Evolutionary conservation across 192 early-diverging fungal genomes (phyloP).

Genomic region (Rhizophlyctis rosea): DNA sequence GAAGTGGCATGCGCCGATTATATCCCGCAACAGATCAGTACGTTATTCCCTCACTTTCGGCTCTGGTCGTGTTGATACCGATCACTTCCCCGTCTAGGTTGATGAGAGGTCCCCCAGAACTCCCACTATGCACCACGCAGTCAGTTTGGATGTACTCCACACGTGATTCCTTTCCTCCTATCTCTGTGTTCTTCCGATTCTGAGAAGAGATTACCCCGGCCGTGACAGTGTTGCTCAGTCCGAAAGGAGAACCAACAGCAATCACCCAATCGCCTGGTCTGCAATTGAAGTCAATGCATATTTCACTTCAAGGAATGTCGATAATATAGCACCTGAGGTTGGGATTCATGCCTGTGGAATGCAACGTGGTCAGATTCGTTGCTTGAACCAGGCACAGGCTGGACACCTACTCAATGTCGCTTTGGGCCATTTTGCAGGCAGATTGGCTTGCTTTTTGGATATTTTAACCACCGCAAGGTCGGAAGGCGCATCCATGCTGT

Average conservation of each 20-base stretch:
- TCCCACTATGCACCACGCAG: constrained; percentile 50
- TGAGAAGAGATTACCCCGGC: constrained; percentile 46
- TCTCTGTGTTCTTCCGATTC: constrained; percentile 33
- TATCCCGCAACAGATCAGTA: too few relatives aligned
- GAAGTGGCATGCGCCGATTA: too few relatives aligned
- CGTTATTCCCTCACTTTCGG: constrained; percentile 47
- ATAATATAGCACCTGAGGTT: too few relatives aligned
- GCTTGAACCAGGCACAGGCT: neutral
- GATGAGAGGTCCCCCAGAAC: constrained; percentile 49
- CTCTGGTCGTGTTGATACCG: constrained; percentile 44
- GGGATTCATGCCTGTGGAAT: too few relatives aligned
- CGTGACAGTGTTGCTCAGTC: constrained; percentile 50
- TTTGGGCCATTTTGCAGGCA: constrained; percentile 9
- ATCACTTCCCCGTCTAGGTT: constrained; percentile 50
- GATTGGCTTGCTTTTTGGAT: neutral
- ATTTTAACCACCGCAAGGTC: constrained; percentile 48
- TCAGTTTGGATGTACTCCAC: constrained; percentile 55
- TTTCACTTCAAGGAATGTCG: constrained; percentile 13
- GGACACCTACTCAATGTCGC: constrained; percentile 18
- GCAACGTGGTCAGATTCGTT: neutral
- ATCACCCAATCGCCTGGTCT: constrained; percentile 43
- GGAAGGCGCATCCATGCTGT: constrained; percentile 37
- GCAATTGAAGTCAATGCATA: neutral
- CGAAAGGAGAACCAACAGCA: constrained; percentile 52
- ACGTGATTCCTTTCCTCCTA: constrained; percentile 32